Base-by-base conservation (phyloP, 306 rosid species). In the Castanea crenata region DNA sequence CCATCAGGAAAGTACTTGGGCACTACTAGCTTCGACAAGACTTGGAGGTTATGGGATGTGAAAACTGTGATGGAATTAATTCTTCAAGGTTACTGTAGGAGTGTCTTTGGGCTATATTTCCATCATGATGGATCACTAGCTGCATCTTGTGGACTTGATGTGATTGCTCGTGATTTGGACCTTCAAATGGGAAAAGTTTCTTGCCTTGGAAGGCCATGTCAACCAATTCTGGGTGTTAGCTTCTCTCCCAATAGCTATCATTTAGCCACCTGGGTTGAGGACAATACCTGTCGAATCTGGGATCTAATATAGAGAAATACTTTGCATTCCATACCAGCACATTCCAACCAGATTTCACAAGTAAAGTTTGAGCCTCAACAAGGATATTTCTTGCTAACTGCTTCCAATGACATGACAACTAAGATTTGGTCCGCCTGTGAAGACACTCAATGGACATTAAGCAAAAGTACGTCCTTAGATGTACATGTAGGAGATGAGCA, bases 31-130 rank as follows among this genome's bases (percentile, higher is more conserved):
- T 93, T 87, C 78, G 96, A 95, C 89, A 91, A 91, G 86, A 95
- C 98, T 18, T 95, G 99, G 99, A 91, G 99, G 80, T 83, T 95
- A 75, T 92, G 99, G 99, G 98, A 95, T 69, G 55, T 91, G 68
- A 93, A 92, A 63, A 90, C 93, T 57, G 94, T 97, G 55, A 93
- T 76, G 69, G 99, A 95, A 83, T 83, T 95, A 89, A 97, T 89
- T 81, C 98, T 93, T 79, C 98, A 95, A 88, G 97, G 99, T 55
- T 98, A 95, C 71, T 91, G 97, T 83, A 89, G 98, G 85, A 86
- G 90, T 80, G 87, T 95, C 61, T 93, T 89, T 76, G 94, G 90
- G 46, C 86, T 95, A 76, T 91, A 82, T 64, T 95, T 92, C 81
- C 97, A 93, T 80, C 83, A 63, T 21, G 97, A 95, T 82, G 99